A percentile compares a stretch with the other conserved stretches of the same genome.
These are phyloP conservation scores for Epichloe coenophiala DNA, from an alignment of 2,329 filamentous ascomycete species.

Conservation along the genomic window DNA sequence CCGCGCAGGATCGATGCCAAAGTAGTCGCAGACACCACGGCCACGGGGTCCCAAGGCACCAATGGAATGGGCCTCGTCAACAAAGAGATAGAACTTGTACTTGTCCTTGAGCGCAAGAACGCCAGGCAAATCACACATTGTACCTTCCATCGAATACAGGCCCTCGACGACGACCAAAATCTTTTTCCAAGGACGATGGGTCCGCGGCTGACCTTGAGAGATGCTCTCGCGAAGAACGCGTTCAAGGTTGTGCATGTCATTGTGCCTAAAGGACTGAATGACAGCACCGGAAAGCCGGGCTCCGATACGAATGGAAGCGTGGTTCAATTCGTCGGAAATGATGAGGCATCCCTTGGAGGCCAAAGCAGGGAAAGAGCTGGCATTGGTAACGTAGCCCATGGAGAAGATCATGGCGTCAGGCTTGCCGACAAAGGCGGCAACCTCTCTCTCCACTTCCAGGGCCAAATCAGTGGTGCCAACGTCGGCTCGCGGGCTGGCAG, in stretches of 20 bases:
- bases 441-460: constrained; percentile 75
- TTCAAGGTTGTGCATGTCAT: constrained; percentile 84
- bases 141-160: constrained; percentile 98
- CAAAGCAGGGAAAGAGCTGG: constrained; percentile 80
- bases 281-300: constrained; percentile 88
- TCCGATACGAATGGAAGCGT: constrained; percentile 92
- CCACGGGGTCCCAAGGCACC: constrained; percentile 82
- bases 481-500: constrained; percentile 71
- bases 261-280: constrained; percentile 95
- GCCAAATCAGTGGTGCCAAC: constrained; percentile 78
- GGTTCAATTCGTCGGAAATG: constrained; percentile 94
- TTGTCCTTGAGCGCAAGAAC: constrained; percentile 76
- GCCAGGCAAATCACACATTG: constrained; percentile 93
- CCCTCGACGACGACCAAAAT: constrained; percentile 93
- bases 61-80: constrained; percentile 94
- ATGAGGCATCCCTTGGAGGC: constrained; percentile 88
- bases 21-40: constrained; percentile 94
- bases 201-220: constrained; percentile 90
- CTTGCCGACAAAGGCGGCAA: constrained; percentile 89
- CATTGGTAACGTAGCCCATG: constrained; percentile 97
- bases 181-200: constrained; percentile 99
- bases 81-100: constrained; percentile 93
- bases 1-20: constrained; percentile 73
- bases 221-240: constrained; percentile 79
- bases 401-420: constrained; percentile 93